phyloP scores from a whole-genome alignment of 768 basidiomycete species.

The Naematelia aurantialba region DNA sequence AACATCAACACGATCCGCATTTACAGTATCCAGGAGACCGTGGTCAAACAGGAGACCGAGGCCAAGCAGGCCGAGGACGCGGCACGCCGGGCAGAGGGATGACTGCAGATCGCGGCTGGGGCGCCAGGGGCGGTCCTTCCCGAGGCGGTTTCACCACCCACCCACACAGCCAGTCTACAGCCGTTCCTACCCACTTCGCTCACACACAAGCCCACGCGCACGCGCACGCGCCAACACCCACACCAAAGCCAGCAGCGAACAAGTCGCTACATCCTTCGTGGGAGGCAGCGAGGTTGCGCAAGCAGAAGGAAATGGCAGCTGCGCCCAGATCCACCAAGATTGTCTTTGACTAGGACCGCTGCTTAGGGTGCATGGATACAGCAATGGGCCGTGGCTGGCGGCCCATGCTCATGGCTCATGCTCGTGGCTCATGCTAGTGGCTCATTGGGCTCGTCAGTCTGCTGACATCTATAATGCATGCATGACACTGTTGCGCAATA shows the following conservation, averaged over 20 bases:
- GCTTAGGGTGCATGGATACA: no score
- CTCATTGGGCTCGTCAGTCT: no score
- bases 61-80: constrained; percentile 1
- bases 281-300: constrained; percentile 84
- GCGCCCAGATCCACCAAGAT: constrained; percentile 83
- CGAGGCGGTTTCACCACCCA: constrained; percentile 6
- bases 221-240: neutral
- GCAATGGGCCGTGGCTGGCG: no score
- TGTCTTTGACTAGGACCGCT: constrained; percentile 54
- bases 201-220: no score
- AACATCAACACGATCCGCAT: neutral
- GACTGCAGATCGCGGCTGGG: neutral
- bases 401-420: no score
- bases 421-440: no score
- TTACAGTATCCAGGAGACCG: neutral
- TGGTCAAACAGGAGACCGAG: constrained; percentile 6
- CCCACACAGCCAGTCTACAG: neutral
- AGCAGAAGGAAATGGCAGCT: constrained; percentile 57
- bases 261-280: constrained; percentile 84
- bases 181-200: no score
- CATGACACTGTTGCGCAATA: neutral
- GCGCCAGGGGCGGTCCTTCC: constrained; percentile 2
- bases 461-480: neutral
- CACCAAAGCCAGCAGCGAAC: constrained; percentile 14
- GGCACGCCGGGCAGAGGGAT: neutral